Percentiles rank a stretch among this genome's conserved stretches.
These are phyloP conservation scores for Argentina anserina DNA, from an alignment of 306 rosid species.

Conservation along the genomic window DNA sequence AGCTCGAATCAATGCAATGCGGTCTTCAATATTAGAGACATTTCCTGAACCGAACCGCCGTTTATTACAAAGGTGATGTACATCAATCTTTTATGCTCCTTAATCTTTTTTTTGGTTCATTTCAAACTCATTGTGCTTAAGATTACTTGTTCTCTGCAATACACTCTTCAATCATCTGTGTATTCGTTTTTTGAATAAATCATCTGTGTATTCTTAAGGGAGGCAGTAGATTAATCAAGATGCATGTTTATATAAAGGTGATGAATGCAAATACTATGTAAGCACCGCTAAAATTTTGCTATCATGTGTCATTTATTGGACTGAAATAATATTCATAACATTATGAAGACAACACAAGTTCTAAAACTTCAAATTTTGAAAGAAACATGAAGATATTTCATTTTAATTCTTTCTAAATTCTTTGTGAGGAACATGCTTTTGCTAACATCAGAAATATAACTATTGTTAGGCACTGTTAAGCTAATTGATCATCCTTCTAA, in stretches of 20 bases:
- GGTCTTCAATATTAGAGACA: slow-evolving; percentile 78
- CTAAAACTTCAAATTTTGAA: neutral
- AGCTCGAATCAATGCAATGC: slow-evolving; percentile 81
- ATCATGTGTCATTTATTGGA: neutral
- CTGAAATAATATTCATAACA: neutral
- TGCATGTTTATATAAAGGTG: slow-evolving; percentile 6
- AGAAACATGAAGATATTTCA: neutral
- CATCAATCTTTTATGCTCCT: neutral
- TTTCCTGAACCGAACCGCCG: slow-evolving; percentile 99
- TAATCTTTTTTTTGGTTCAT: neutral
- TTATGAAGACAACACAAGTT: neutral
- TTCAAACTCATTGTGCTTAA: neutral
- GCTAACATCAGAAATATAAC: neutral
- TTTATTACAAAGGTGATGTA: slow-evolving; percentile 72
- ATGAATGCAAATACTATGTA: neutral
- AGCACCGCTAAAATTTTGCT: neutral
- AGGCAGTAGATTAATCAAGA: neutral
- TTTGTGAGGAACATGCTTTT: neutral
- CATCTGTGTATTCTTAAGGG: neutral
- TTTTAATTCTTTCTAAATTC: neutral
- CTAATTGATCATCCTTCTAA: neutral
- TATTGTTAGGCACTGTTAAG: neutral
- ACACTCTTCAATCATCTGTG: no score
- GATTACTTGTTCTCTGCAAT: neutral
- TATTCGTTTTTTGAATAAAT: no score